phyloP scores from a whole-genome alignment of 2,329 filamentous ascomycete genomes.

The Coleophoma crateriformis region DNA sequence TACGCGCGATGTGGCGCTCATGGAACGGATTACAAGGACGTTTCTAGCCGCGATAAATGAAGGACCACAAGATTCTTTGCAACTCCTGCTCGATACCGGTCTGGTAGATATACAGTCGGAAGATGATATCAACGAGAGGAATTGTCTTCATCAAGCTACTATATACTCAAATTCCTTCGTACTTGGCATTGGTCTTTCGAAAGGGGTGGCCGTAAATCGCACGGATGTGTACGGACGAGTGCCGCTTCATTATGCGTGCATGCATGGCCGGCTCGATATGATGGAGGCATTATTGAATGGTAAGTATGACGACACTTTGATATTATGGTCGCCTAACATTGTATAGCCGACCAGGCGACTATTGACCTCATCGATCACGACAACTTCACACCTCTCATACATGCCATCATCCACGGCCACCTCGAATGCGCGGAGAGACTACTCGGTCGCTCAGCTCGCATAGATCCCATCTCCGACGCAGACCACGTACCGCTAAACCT shows the following conservation, averaged over 20 bases:
- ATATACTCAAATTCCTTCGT: conserved; percentile 85
- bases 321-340: conserved; percentile 6
- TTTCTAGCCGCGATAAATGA: conserved; percentile 89
- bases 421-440: conserved; percentile 75
- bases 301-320: conserved; percentile 25
- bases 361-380: conserved; percentile 91
- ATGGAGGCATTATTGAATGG: conserved; percentile 66
- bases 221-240: conserved; percentile 93
- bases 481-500: conserved; percentile 94
- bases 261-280: conserved; percentile 86
- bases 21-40: conserved; percentile 78
- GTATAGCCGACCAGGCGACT: conserved; percentile 61
- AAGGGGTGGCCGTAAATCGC: conserved; percentile 69
- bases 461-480: conserved; percentile 78
- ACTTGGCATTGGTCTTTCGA: conserved; percentile 67
- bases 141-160: conserved; percentile 92
- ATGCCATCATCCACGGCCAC: conserved; percentile 86
- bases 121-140: conserved; percentile 96
- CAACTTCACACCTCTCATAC: conserved; percentile 93
- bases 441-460: conserved; percentile 70
- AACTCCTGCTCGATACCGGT: conserved; percentile 71
- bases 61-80: conserved; percentile 70
- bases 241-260: conserved; percentile 91
- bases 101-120: conserved; percentile 88
- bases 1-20: conserved; percentile 48